A percentile compares a stretch with the other conserved stretches of the same genome.
Evolutionary conservation across 2,329 filamentous ascomycete genomes (phyloP).

Genomic region (Ophiostoma piceae): DNA sequence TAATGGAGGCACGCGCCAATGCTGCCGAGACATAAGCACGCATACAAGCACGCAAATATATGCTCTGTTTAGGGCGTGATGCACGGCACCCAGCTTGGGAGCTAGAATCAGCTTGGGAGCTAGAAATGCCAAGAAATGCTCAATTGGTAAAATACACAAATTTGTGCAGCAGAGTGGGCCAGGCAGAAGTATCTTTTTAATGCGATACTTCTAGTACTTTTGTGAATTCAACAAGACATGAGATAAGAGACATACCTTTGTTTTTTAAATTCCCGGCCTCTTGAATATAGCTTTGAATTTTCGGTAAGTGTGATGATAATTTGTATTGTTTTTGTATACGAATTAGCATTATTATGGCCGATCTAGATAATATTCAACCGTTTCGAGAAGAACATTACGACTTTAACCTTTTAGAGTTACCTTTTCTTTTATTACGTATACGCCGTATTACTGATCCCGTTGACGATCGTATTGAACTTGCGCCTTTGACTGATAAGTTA

Average conservation of each 20-base stretch:
- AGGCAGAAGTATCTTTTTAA: neutral
- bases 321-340: neutral
- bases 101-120: too few species aligned
- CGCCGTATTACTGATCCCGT: neutral
- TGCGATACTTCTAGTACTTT: too few species aligned
- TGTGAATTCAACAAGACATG: too few species aligned
- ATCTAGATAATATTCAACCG: neutral
- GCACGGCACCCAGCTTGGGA: too few species aligned
- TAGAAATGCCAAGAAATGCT: too few species aligned
- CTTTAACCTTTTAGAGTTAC: neutral
- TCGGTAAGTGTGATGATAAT: neutral
- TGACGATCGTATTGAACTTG: too few species aligned
- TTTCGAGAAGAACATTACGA: neutral
- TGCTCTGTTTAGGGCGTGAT: too few species aligned
- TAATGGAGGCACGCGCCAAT: neutral
- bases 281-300: neutral
- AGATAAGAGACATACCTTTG: neutral
- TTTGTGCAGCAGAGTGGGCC: too few species aligned
- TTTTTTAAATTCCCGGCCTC: neutral
- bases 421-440: neutral
- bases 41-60: too few species aligned
- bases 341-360: neutral
- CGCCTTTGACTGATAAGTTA: neutral
- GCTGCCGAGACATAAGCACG: neutral
- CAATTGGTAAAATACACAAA: too few species aligned